Evolutionary conservation across 164 flowering plant species (phyloP).

Genomic region (Chimonanthus praecox): DNA sequence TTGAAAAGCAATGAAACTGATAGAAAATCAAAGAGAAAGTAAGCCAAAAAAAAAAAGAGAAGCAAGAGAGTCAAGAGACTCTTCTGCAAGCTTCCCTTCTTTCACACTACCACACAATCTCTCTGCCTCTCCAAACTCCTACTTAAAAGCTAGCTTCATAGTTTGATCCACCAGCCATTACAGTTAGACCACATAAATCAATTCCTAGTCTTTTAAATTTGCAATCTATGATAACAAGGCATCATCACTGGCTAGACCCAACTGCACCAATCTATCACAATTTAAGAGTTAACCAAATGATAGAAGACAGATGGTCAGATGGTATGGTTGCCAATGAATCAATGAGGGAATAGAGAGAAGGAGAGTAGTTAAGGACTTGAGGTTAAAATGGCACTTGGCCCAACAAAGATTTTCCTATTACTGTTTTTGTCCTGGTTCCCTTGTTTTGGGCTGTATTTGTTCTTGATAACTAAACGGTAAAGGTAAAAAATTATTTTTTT

Average conservation of each 20-base stretch:
- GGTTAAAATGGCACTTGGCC: background rate
- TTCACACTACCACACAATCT: background rate
- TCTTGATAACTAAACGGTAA: too few relatives aligned
- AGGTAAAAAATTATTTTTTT: too few relatives aligned
- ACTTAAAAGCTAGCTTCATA: background rate
- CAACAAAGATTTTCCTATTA: too few relatives aligned
- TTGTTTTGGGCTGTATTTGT: too few relatives aligned
- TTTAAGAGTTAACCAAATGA: background rate
- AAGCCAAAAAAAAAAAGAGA: background rate
- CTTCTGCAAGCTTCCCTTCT: background rate
- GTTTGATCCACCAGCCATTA: background rate
- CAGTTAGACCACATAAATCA: background rate
- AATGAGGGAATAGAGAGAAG: conserved; percentile 1
- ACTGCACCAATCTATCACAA: background rate
- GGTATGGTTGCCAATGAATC: background rate
- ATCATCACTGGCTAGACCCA: background rate
- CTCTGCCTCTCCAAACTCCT: background rate
- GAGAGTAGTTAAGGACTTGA: background rate
- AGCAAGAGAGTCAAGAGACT: background rate
- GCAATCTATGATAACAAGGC: background rate
- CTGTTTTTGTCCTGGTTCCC: too few relatives aligned
- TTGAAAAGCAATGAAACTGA: background rate
- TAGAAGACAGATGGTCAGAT: conserved; percentile 3
- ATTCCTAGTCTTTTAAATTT: background rate
- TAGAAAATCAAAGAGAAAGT: background rate